These are phyloP conservation scores for Fimicolochytrium jonesii DNA, from an alignment of 192 early-diverging fungal species.

Conservation along the genomic window DNA sequence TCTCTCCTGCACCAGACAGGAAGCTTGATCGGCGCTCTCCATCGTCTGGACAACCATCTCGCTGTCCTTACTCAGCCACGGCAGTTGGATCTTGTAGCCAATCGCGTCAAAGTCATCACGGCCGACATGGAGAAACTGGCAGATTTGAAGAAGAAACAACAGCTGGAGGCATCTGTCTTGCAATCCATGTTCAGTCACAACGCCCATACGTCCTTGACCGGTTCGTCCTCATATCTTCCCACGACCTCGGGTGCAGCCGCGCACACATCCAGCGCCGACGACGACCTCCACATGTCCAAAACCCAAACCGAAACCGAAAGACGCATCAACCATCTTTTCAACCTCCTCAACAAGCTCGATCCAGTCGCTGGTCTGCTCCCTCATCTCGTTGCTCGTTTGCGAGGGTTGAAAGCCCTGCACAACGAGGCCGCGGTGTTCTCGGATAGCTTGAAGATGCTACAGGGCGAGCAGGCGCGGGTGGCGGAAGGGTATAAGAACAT, in stretches of 20 bases:
- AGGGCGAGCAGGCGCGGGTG: constrained; percentile 64
- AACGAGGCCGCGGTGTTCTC: constrained; percentile 75
- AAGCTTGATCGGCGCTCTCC: constrained; percentile 50
- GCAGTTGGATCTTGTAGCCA: constrained; percentile 58
- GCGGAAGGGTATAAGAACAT: constrained; percentile 61
- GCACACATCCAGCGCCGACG: too few species aligned
- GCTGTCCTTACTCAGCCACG: constrained; percentile 66
- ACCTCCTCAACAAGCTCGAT: constrained; percentile 69
- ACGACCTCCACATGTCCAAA: constrained; percentile 18
- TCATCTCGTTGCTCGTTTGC: constrained; percentile 70
- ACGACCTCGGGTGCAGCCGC: too few species aligned
- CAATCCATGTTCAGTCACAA: too few species aligned
- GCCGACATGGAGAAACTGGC: constrained; percentile 64
- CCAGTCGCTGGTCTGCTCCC: constrained; percentile 75
- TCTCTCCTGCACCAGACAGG: constrained; percentile 30
- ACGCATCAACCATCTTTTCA: constrained; percentile 65
- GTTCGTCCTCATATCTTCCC: neutral
- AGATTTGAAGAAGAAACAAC: constrained; percentile 53
- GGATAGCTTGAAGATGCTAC: constrained; percentile 68
- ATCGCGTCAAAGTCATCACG: constrained; percentile 60
- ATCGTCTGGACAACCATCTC: constrained; percentile 69
- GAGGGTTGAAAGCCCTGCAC: constrained; percentile 74
- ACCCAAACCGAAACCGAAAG: constrained; percentile 33
- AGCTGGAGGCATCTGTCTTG: constrained; percentile 28
- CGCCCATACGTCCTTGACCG: neutral